A percentile compares a stretch with the other conserved stretches of the same genome.
phyloP scores from a whole-genome alignment of 2,329 filamentous ascomycete genomes.

The Aspergillus fischeri region DNA sequence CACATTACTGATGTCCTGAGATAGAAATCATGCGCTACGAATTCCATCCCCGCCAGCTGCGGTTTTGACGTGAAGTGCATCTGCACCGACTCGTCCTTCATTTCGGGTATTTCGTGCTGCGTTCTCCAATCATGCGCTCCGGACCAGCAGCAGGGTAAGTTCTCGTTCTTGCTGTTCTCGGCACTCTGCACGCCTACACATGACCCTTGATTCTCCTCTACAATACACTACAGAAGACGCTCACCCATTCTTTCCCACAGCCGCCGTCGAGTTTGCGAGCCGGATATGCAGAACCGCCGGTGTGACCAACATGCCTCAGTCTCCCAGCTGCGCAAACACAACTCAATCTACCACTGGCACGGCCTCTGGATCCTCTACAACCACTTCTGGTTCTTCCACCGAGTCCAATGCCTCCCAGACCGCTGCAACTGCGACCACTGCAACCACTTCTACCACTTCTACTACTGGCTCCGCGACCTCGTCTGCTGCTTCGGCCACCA shows the following conservation, averaged over 20 bases:
- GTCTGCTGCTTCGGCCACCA: slow-evolving; percentile 14
- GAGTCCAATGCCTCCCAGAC: slow-evolving; percentile 8
- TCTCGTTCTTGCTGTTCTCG: slow-evolving; percentile 3
- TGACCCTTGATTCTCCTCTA: not conserved
- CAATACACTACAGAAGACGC: not conserved
- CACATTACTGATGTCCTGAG: not conserved
- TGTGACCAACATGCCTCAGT: slow-evolving; percentile 32
- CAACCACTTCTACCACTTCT: not conserved
- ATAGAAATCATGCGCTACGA: slow-evolving; percentile 38
- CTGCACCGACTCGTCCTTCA: slow-evolving; percentile 44
- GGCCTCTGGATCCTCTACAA: slow-evolving; percentile 4
- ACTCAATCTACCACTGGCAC: slow-evolving; percentile 13
- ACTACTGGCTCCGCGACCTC: not conserved
- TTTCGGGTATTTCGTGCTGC: slow-evolving; percentile 49
- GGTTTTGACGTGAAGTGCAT: slow-evolving; percentile 47
- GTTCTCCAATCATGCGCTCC: slow-evolving; percentile 41
- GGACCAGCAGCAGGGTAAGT: slow-evolving; percentile 40
- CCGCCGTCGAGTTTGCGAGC: slow-evolving; percentile 32
- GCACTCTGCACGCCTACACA: not conserved
- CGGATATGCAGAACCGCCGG: slow-evolving; percentile 37
- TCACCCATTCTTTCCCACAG: slow-evolving; percentile 17
- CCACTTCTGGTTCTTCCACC: slow-evolving; percentile 13
- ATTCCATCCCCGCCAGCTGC: slow-evolving; percentile 39
- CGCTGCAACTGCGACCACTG: not conserved
- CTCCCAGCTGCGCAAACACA: slow-evolving; percentile 24